phyloP scores from a whole-genome alignment of 2,329 filamentous ascomycete genomes.

The Pestalotiopsis sp. region DNA sequence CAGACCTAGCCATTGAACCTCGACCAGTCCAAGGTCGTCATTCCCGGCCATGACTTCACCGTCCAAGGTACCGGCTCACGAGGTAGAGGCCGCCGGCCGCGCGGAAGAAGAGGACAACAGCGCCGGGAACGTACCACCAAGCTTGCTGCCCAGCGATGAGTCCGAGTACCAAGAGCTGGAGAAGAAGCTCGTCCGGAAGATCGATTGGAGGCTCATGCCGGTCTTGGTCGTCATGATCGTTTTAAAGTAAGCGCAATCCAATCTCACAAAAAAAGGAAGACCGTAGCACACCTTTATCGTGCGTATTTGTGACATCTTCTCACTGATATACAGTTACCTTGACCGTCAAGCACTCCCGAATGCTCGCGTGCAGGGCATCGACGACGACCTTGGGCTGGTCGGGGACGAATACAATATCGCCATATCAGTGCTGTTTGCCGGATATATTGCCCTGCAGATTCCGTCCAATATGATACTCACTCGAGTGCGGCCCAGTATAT shows the following conservation, averaged over 20 bases:
- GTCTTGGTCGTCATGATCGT: constrained; percentile 12
- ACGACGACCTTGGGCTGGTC: constrained; percentile 44
- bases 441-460: constrained; percentile 44
- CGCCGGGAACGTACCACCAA: neutral
- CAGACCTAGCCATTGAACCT: neutral
- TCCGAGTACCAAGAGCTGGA: constrained; percentile 7
- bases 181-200: constrained; percentile 11
- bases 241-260: neutral
- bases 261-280: neutral
- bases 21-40: neutral
- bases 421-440: constrained; percentile 40
- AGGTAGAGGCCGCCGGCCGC: neutral
- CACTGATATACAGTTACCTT: constrained; percentile 36
- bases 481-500: constrained; percentile 41
- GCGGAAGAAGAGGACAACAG: neutral
- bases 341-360: constrained; percentile 51
- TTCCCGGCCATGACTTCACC: neutral
- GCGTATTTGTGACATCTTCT: neutral
- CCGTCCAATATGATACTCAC: constrained; percentile 46
- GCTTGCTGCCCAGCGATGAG: neutral
- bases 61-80: too few relatives aligned
- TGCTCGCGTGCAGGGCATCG: constrained; percentile 41
- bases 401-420: constrained; percentile 39
- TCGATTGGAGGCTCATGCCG: constrained; percentile 12
- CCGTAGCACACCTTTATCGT: neutral